Percentiles rank a stretch among this genome's conserved stretches.
Conservation (phyloP, 1,284 basidiomycete genomes). For the Trametes sp. region DNA sequence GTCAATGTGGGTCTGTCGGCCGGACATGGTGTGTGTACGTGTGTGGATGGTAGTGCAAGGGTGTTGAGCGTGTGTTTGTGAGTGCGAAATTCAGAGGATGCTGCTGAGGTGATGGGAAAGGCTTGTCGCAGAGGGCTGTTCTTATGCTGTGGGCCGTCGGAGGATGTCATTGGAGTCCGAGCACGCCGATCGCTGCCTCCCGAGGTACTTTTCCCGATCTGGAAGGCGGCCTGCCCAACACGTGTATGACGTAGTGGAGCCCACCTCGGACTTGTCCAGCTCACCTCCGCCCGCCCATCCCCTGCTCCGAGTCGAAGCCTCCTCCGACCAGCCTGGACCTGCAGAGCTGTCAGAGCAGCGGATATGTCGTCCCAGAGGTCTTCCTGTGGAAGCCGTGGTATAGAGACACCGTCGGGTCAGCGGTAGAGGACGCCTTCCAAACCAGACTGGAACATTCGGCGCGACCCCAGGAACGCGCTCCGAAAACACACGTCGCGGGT, state of each 20-base stretch:
- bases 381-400: background rate
- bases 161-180: constrained; percentile 31
- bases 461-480: background rate
- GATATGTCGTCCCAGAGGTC: background rate
- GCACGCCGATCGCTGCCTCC: constrained; percentile 11
- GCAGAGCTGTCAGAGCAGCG: background rate
- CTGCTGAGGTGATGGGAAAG: background rate
- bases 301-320: background rate
- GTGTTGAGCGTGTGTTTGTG: background rate
- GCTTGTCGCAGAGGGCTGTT: background rate
- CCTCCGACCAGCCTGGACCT: background rate
- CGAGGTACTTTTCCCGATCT: constrained; percentile 11
- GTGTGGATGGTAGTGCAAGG: background rate
- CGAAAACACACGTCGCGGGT: constrained; percentile 10
- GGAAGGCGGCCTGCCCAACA: constrained; percentile 24
- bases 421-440: background rate
- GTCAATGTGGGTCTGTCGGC: constrained; percentile 22
- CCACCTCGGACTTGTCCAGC: constrained; percentile 4
- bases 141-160: constrained; percentile 12
- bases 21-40: constrained; percentile 5
- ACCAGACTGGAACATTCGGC: constrained; percentile 2
- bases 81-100: background rate
- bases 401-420: background rate
- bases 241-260: constrained; percentile 24
- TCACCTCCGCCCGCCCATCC: background rate